These are phyloP conservation scores for Hanseniaspora meyeri DNA, from an alignment of 805 yeast species.

Conservation along the genomic window DNA sequence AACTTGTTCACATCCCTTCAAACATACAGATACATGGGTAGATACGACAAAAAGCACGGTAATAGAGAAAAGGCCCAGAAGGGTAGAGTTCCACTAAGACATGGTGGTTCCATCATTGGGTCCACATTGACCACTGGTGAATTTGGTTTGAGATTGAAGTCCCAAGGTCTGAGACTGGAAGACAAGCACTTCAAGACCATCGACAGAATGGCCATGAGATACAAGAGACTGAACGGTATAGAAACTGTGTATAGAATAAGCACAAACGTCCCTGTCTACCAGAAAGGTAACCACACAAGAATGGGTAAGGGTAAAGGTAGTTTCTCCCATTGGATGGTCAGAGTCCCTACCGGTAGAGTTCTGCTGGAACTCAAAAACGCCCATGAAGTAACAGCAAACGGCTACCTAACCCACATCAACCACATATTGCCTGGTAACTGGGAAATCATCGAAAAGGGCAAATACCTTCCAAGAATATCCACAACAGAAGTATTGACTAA, in stretches of 20 bases:
- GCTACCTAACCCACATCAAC: constrained; percentile 79
- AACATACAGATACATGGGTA: constrained; percentile 6
- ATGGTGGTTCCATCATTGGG: constrained; percentile 89
- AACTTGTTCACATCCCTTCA: not conserved
- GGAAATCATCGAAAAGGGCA: constrained; percentile 59
- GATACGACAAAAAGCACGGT: constrained; percentile 23
- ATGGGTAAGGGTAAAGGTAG: constrained; percentile 99
- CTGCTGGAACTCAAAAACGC: constrained; percentile 68
- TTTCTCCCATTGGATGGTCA: constrained; percentile 91
- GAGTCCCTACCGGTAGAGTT: constrained; percentile 92
- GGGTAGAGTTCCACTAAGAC: constrained; percentile 87
- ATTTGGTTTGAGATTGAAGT: constrained; percentile 73
- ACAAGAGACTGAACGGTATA: constrained; percentile 56
- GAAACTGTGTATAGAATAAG: constrained; percentile 60
- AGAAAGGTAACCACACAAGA: constrained; percentile 96
- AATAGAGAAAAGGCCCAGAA: constrained; percentile 55
- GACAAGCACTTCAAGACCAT: constrained; percentile 89
- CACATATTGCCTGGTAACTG: constrained; percentile 85
- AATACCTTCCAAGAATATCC: constrained; percentile 49
- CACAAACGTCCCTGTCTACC: constrained; percentile 80
- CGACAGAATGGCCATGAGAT: constrained; percentile 71
- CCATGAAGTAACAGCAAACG: constrained; percentile 83
- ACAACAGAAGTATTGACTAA: constrained; percentile 7
- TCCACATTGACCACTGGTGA: constrained; percentile 68
- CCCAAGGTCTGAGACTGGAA: constrained; percentile 75